These are phyloP conservation scores for Colletotrichum caudatum DNA, from an alignment of 2,329 filamentous ascomycete species.

Conservation along the genomic window DNA sequence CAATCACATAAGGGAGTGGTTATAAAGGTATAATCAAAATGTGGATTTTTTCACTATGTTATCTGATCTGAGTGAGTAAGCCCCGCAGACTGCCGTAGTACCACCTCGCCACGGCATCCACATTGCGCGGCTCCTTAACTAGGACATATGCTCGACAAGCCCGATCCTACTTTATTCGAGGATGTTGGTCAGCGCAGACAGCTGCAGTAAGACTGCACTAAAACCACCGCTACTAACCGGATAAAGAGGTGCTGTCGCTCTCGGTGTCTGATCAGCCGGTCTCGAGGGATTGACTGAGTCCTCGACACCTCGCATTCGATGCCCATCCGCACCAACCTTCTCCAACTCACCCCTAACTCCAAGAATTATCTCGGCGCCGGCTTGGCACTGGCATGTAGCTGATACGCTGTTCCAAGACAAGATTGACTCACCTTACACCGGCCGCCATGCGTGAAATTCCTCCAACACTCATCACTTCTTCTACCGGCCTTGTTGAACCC, in stretches of 20 bases:
- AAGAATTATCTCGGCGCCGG: not conserved
- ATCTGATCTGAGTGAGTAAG: too few species aligned
- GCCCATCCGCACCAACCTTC: not conserved
- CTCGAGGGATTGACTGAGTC: not conserved
- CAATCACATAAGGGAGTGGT: too few species aligned
- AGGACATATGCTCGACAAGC: too few species aligned
- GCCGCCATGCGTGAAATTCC: not conserved
- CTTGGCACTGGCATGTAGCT: not conserved
- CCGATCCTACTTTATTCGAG: too few species aligned
- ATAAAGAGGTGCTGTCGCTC: not conserved
- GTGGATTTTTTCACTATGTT: too few species aligned
- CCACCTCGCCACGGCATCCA: too few species aligned
- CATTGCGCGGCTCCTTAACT: too few species aligned
- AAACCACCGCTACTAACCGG: not conserved
- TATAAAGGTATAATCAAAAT: too few species aligned
- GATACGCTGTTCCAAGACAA: not conserved
- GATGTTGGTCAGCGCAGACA: not conserved
- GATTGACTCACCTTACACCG: not conserved
- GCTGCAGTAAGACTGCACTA: not conserved
- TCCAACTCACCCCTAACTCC: constrained; percentile 23
- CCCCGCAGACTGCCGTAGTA: too few species aligned
- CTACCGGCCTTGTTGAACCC: constrained; percentile 11
- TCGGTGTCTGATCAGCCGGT: not conserved
- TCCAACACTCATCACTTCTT: not conserved
- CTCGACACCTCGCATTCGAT: not conserved